Evolutionary conservation across 1,284 basidiomycete genomes (phyloP), one percentile per base, ranked within the genome.

Genomic region (Cystobasidiaceae sp.): DNA sequence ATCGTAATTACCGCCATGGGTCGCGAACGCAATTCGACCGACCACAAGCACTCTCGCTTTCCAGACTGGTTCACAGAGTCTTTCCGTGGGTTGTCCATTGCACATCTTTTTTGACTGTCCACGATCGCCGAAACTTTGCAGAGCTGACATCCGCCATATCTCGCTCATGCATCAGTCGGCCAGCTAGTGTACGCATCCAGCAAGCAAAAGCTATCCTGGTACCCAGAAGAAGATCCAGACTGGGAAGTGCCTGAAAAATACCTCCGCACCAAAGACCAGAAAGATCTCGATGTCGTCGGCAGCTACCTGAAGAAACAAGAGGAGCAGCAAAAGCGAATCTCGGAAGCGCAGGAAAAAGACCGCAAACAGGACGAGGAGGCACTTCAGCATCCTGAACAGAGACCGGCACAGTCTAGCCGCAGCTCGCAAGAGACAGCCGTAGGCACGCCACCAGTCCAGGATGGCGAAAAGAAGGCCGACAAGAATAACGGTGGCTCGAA

Each of bases 11-110:
- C 30, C 21, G 21, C 50, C 44, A 50, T 39, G n/a, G 55, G 43
- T 49, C 50, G 51, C 63, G 54, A 66, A 34, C 30, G 46, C 15
- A 58, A 34, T 28, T 25, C 13, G 8, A 56, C 25, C 3, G 8
- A 33, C 48, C 43, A 51, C n/a, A 57, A 43, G 49, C 63, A 66
- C 43, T 43, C 63, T 0, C 28, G 41, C 17, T 15, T 45, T 11
- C 43, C 50, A 2, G 63, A 66, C 51, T 66, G 63, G 63, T 66
- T 66, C 43, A 28, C 54, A 27, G 63, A 66, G 33, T 57, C 52
- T 8, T 66, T 66, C 25, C 32, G 54, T 66, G 37, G 32, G 63
- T 43, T 13, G 15, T 19, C 44, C 7, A 28, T 52, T n/a, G n/a
- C n/a, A n/a, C n/a, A n/a, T n/a, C n/a, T n/a, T n/a, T 39, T 46